A percentile compares a stretch with the other conserved stretches of the same genome.
Evolutionary conservation across 177 flowering plant species (phyloP).

Genomic region (Vitis hybrid): DNA sequence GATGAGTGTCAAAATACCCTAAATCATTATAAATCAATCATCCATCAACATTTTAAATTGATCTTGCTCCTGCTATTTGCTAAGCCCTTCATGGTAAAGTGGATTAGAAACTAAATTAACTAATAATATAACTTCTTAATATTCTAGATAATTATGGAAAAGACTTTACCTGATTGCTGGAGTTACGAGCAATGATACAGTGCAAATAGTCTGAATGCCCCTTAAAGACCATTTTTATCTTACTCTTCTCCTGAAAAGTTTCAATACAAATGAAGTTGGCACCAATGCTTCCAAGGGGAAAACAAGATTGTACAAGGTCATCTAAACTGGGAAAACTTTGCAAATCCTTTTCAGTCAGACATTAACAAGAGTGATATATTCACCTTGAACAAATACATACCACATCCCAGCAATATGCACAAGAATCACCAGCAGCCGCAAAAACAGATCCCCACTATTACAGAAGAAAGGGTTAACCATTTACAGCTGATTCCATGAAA

Average conservation of each 20-base stretch:
- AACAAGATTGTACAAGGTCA: background rate
- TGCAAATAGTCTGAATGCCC: slow-evolving; percentile 94
- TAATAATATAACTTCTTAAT: background rate
- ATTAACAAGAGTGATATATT: slow-evolving; percentile 11
- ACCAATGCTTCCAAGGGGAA: background rate
- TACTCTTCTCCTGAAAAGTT: slow-evolving; percentile 61
- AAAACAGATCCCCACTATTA: slow-evolving; percentile 67
- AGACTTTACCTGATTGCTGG: slow-evolving; percentile 64
- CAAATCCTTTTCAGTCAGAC: background rate
- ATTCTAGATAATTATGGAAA: background rate
- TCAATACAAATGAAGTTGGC: slow-evolving; percentile 2
- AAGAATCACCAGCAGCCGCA: slow-evolving; percentile 92
- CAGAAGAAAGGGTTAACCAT: slow-evolving; percentile 3
- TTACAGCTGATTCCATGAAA: background rate
- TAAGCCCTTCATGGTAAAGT: background rate
- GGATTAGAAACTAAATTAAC: background rate
- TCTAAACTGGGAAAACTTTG: slow-evolving; percentile 7
- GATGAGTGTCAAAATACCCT: too few relatives aligned
- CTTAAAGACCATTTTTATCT: slow-evolving; percentile 71
- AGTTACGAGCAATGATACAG: slow-evolving; percentile 65
- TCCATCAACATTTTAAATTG: too few relatives aligned
- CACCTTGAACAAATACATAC: slow-evolving; percentile 55
- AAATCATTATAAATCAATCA: too few relatives aligned
- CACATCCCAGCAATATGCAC: slow-evolving; percentile 99
- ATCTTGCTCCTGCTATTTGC: too few relatives aligned